Conservation (phyloP, 2,329 filamentous ascomycete genomes). For the Talaromyces sp. region DNA sequence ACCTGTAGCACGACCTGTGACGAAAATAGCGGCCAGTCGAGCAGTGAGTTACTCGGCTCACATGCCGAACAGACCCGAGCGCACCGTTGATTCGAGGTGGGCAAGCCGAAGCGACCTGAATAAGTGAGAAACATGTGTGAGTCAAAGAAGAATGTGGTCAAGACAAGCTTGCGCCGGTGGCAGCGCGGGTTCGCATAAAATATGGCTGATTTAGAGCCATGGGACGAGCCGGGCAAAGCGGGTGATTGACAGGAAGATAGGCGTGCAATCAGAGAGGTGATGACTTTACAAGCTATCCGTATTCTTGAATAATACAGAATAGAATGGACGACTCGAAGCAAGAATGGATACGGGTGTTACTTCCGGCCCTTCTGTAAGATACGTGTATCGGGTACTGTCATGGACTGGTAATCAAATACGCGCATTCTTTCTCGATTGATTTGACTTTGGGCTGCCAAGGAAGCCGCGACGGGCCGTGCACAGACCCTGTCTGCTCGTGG, state of each 20-base stretch:
- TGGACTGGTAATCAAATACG: neutral
- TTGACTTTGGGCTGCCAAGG: neutral
- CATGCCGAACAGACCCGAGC: neutral
- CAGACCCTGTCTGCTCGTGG: constrained; percentile 1
- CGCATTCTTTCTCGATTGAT: neutral
- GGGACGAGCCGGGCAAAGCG: neutral
- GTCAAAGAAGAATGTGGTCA: neutral
- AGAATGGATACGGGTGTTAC: neutral
- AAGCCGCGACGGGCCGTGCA: constrained; percentile 1
- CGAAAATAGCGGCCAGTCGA: constrained; percentile 2
- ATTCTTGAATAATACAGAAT: neutral
- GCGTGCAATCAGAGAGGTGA: neutral
- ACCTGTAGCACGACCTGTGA: neutral
- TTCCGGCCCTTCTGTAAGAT: neutral
- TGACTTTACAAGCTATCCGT: neutral
- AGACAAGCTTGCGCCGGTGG: neutral
- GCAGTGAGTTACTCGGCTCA: constrained; percentile 4
- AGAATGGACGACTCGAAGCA: neutral
- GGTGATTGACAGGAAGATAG: neutral
- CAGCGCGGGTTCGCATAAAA: neutral
- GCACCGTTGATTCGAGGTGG: neutral
- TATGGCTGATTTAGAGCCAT: neutral
- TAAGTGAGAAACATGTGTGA: neutral
- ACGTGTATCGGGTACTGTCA: neutral
- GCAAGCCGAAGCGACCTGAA: neutral